A percentile compares a stretch with the other conserved stretches of the same genome.
Evolutionary conservation across 176 grass and related monocot species (phyloP).

Genomic region (Tillandsia leiboldiana): DNA sequence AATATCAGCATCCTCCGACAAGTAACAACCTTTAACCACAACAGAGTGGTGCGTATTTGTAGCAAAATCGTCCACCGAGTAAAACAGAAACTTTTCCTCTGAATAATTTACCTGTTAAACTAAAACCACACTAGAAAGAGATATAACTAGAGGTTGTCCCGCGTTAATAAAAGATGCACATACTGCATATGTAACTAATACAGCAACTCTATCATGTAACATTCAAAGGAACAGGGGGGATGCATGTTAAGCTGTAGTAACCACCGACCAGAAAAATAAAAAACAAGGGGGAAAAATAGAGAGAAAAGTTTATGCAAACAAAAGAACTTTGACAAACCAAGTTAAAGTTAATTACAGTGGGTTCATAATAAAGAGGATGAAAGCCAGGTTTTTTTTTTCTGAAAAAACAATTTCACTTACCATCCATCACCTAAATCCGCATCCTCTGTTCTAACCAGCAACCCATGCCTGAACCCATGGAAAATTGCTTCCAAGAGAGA

Average conservation of each 20-base stretch:
- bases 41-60: too few species aligned
- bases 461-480: constrained; percentile 11
- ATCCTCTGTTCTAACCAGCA: constrained; percentile 9
- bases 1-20: too few species aligned
- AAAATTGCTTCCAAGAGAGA: constrained; percentile 24
- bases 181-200: neutral
- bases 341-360: constrained; percentile 1
- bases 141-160: too few species aligned
- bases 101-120: too few species aligned
- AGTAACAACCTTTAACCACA: too few species aligned
- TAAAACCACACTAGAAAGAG: too few species aligned
- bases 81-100: too few species aligned
- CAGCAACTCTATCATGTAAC: neutral
- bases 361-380: neutral
- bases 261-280: neutral
- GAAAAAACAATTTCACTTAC: neutral
- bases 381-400: neutral
- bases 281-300: neutral
- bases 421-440: neutral
- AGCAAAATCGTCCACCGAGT: too few species aligned
- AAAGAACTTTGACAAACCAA: neutral
- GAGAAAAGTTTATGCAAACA: neutral
- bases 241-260: neutral
- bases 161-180: neutral
- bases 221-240: neutral